These are phyloP conservation scores for Cladosporium sp. DNA, from an alignment of 2,329 filamentous ascomycete species.

Conservation along the genomic window DNA sequence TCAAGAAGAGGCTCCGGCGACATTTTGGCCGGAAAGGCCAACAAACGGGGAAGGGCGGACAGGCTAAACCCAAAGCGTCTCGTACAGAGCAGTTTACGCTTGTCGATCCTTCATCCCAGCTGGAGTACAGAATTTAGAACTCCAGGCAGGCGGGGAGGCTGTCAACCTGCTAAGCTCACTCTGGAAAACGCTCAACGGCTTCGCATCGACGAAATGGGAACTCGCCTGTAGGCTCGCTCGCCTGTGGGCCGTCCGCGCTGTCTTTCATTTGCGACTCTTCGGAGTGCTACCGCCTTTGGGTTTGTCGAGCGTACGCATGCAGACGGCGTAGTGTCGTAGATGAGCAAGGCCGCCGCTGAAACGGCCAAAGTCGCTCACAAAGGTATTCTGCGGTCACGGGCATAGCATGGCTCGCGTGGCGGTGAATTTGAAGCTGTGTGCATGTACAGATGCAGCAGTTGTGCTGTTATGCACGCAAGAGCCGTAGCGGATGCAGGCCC, in stretches of 20 bases:
- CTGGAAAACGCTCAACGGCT: not conserved
- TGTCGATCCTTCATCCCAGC: conserved; percentile 17
- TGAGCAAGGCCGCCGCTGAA: not conserved
- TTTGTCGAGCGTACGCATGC: not conserved
- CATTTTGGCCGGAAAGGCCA: conserved; percentile 8
- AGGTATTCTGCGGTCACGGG: not conserved
- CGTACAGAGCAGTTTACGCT: conserved; percentile 13
- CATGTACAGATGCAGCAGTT: not conserved
- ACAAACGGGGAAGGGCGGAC: not conserved
- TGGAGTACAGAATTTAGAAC: conserved; percentile 1
- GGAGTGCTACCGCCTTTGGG: conserved; percentile 3
- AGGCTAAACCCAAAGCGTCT: conserved; percentile 1
- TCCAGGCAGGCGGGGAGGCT: conserved; percentile 9
- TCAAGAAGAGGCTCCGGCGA: not conserved
- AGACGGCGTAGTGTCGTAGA: not conserved
- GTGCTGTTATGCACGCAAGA: not conserved
- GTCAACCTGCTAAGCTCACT: not conserved
- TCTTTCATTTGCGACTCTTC: not conserved
- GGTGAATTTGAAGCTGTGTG: conserved; percentile 3
- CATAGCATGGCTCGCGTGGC: conserved; percentile 1
- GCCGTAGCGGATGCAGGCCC: not conserved
- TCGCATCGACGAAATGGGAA: not conserved
- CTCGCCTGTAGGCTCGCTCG: conserved; percentile 11
- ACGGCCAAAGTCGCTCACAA: not conserved
- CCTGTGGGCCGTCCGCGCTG: conserved; percentile 4